phyloP scores from a whole-genome alignment of 2,329 filamentous ascomycete species.

The Cladorrhinum sp. region DNA sequence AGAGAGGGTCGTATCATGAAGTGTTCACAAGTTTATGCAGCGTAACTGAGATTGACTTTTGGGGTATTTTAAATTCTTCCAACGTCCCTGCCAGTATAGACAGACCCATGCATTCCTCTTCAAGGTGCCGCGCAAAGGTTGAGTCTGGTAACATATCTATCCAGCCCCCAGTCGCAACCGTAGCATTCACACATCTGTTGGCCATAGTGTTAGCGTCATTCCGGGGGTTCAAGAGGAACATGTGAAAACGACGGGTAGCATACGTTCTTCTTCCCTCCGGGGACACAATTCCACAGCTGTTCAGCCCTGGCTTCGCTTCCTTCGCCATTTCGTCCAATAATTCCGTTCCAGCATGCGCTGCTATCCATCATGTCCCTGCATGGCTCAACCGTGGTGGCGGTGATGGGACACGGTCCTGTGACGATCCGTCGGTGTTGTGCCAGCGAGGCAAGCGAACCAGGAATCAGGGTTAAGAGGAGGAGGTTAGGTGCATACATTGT shows the following conservation, averaged over 20 bases:
- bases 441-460: neutral
- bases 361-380: constrained; percentile 12
- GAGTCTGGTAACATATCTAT: constrained; percentile 7
- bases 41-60: no score
- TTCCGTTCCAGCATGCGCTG: constrained; percentile 12
- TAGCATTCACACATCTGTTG: constrained; percentile 12
- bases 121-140: constrained; percentile 6
- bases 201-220: neutral
- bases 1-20: no score
- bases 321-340: constrained; percentile 8
- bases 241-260: neutral
- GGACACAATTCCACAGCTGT: constrained; percentile 8
- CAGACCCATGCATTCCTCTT: neutral
- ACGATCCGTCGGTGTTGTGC: neutral
- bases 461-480: neutral
- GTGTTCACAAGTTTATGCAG: no score
- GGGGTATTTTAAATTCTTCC: no score
- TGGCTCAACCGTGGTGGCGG: neutral
- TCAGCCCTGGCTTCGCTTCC: constrained; percentile 3
- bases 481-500: neutral
- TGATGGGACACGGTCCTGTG: constrained; percentile 8
- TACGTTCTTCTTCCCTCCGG: constrained; percentile 11
- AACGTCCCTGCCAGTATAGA: no score
- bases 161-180: constrained; percentile 10
- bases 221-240: no score